phyloP scores from a whole-genome alignment of 306 rosid species.

The Trifolium dubium region DNA sequence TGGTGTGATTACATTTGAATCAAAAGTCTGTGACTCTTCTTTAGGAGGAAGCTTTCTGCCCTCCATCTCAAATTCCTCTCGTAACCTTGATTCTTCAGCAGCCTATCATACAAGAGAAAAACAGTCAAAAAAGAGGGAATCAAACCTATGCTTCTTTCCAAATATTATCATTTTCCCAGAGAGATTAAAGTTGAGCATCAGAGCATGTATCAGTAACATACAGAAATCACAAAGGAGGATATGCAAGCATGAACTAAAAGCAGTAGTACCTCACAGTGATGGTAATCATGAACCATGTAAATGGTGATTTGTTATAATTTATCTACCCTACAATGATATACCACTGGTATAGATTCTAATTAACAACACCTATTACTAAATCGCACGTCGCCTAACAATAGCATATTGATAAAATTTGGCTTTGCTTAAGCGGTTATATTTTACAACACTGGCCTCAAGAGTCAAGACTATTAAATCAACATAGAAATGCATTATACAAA shows the following conservation, averaged over 20 bases:
- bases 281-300: neutral
- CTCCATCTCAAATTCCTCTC: conserved; percentile 93
- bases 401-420: neutral
- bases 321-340: neutral
- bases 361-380: neutral
- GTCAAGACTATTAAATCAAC: neutral
- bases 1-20: conserved; percentile 96
- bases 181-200: neutral
- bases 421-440: neutral
- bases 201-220: neutral
- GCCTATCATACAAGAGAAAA: conserved; percentile 58
- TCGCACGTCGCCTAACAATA: neutral
- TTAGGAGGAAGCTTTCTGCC: conserved; percentile 97
- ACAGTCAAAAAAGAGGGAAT: neutral
- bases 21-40: conserved; percentile 66
- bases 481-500: neutral
- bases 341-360: neutral
- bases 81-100: conserved; percentile 81
- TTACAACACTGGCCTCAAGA: neutral
- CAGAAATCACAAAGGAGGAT: neutral
- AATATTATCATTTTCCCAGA: neutral
- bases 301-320: neutral
- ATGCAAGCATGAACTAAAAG: neutral
- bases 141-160: conserved; percentile 2
- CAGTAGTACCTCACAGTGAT: neutral